Evolutionary conservation across 1,284 basidiomycete genomes (phyloP), one percentile per base, ranked within the genome.

Genomic region (Puccinia triticina): DNA sequence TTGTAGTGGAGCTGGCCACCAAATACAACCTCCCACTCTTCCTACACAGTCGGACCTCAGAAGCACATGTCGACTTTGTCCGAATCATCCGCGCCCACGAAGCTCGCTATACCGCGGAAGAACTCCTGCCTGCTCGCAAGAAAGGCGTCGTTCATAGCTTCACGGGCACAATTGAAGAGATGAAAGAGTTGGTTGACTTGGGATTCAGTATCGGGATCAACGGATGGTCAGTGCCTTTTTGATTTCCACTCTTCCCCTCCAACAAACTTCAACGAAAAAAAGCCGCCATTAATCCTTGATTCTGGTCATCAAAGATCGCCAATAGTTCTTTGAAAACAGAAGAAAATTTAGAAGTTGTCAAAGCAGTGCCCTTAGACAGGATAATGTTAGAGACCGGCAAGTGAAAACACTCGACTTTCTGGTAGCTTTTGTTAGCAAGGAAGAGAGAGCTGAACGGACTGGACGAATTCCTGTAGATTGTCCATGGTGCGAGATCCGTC

Each of bases 141-240:
- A 90, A 92, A 14, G 93, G 93, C 0, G 93, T 95, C 11, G 93
- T 94, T 11, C 95, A 96, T 87, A 93, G 92, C 84, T 95, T 95
- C 87, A 95, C 94, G 0, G 94, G 94, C 0, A 91, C 90, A 0
- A 84, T 86, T 0, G 89, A 90, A 34, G 93, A 96, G 86, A 91
- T 91, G 69, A 85, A 88, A 11, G 93, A 96, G 85, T 88, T 94
- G 80, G 91, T 95, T 23, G 81, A 83, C 18, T 77, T 86, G 29
- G 85, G 85, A 5, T 83, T 86, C 11, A 86, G 83, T 71, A 83
- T 83, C 40, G 83, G 77, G 29, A 66, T 83, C 18, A 82, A 82
- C 48, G 78, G 78, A 73, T 81, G 78, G 78, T 81, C 43, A 43
- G 69, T 81, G 29, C 32, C 43, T 80, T 61, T 80, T 72, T 32